Evolutionary conservation across 495 filamentous ascomycete genomes (phyloP), one percentile per base, ranked within the genome.

Genomic region (Penicillium paradoxum): DNA sequence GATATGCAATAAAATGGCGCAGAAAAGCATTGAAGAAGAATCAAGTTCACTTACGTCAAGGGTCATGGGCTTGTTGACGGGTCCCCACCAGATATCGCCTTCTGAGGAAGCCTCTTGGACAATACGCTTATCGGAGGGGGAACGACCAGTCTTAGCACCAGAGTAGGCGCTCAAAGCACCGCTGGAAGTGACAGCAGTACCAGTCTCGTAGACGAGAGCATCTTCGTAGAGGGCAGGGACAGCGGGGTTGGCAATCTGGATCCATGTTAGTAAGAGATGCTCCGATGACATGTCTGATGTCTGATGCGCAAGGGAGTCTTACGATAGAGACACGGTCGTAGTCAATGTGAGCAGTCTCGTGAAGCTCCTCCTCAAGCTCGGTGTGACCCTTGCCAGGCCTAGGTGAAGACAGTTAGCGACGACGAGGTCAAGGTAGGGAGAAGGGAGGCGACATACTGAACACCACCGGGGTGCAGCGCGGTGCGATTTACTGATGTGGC

Each of bases 281-380:
- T 8, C 4, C 6, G 6, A 32, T 32, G 10, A 11, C 2, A 9
- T 8, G n/a, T n/a, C n/a, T n/a, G n/a, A 11, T 2, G 29, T 32
- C 29, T 32, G 2, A 11, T 9, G 4, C 4, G 29, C 13, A 34
- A 42, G 33, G 34, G 37, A 44, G 29, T 36, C 86, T 66, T 78
- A 96, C 91, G 79, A 98, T 98, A 52, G 95, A 88, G 61, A 98
- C 93, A 62, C 95, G 87, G 74, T 97, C 89, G 69, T 97, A 98
- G 83, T 98, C 93, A 74, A 98, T 97, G 80, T 97, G 91, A 60
- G 93, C 95, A 70, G 89, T 91, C 74, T 97, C 90, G 71, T 97
- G 92, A 37, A 98, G 85, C 71, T 96, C 90, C 78, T 97, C 91
- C 75, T 97, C 91, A 49, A 97, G 82, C 70, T 97, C 92, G 27